Percentiles rank a stretch among this genome's conserved stretches.
Evolutionary conservation across 2,329 filamentous ascomycete species (phyloP).

Genomic region (Pseudocercospora eumusae): DNA sequence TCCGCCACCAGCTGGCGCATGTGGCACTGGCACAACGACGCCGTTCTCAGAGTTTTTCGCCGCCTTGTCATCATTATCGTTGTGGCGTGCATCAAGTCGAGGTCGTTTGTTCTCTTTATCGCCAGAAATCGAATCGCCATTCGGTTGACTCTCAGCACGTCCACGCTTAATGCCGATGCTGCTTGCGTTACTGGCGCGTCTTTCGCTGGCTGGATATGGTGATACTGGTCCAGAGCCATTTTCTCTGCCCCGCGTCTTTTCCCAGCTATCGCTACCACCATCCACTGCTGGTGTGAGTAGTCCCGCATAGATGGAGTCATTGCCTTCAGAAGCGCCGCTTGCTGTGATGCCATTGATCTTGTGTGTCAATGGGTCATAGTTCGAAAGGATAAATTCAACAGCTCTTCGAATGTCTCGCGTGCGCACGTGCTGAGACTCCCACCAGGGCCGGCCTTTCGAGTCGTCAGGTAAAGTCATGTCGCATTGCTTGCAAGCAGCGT

Average conservation of each 20-base stretch:
- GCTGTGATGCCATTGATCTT: constrained; percentile 34
- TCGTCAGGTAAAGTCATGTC: constrained; percentile 73
- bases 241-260: constrained; percentile 36
- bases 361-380: constrained; percentile 48
- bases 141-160: constrained; percentile 33
- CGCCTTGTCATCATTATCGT: constrained; percentile 12
- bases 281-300: constrained; percentile 43
- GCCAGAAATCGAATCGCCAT: constrained; percentile 17
- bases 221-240: constrained; percentile 28
- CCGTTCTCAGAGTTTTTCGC: constrained; percentile 13
- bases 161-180: constrained; percentile 36
- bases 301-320: constrained; percentile 49
- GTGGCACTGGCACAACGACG: constrained; percentile 15
- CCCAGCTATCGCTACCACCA: constrained; percentile 33
- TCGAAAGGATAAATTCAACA: constrained; percentile 70
- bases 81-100: constrained; percentile 15
- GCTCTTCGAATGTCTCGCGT: constrained; percentile 70
- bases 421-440: constrained; percentile 73
- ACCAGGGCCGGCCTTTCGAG: constrained; percentile 77
- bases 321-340: constrained; percentile 42
- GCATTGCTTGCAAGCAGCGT: constrained; percentile 78
- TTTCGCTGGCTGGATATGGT: constrained; percentile 36
- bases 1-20: constrained; percentile 16
- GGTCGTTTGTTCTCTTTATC: constrained; percentile 31
- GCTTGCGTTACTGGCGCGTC: constrained; percentile 36